Evolutionary conservation across 768 basidiomycete genomes (phyloP), one percentile per base, ranked within the genome.

Genomic region (Suillus plorans): DNA sequence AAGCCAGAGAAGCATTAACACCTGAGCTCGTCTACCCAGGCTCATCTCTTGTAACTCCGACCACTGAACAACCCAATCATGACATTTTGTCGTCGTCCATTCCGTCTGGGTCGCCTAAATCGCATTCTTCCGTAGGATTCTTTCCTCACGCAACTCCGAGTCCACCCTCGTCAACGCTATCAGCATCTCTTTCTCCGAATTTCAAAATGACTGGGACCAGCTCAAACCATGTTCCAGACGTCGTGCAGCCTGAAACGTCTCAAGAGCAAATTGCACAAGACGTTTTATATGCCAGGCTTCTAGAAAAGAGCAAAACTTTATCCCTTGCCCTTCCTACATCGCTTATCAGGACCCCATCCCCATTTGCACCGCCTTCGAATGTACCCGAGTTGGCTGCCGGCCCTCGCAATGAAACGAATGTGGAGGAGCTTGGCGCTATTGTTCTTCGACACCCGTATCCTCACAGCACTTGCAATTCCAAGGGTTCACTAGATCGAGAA

Each of bases 251-350:
- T 50, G 66, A 62, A 31, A 9, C 56, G 4, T 25, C 53, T 25
- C 63, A 53, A 5, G 66, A 55, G 20, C 57, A 58, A 39, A 37
- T 28, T 5, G 22, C 22, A 9, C 57, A 39, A 5, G 66, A 70
- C 59, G 36, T 44, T 13, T 64, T 57, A 53, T 67, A 68, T 47
- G 64, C 60, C 28, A 72, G 63, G 34, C 60, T 75, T 37, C 65
- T 64, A 37, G 62, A 63, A 34, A 69, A 70, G 22, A 65, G 55
- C 18, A 25, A 60, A 20, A 67, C 39, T 37, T 67, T 74, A 6
- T 61, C 59, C 34, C 7, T 71, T 28, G 57, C 63, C 42, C 58
- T 57, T 25, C 61, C 69, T 2, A 61, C 41, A 56, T 61, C 44
- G 6, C 60, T 22, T 2, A 22, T 52, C 58, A 53, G 60, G 14